Base-by-base conservation (phyloP, 202 grass and related monocot species). In the Schoenoplectus tabernaemontani region DNA sequence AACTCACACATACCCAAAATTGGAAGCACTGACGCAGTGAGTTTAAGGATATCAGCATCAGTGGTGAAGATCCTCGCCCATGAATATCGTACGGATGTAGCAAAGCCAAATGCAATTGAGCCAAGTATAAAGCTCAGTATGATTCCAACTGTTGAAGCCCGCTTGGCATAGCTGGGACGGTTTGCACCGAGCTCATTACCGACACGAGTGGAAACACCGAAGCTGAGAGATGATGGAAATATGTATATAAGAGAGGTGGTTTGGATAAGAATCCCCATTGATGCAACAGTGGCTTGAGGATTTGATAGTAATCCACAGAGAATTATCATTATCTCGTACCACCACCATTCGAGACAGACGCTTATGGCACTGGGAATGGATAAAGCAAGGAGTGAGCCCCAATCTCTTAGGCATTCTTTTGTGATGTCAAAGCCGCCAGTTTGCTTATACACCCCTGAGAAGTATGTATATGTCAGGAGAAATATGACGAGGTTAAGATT, bases 321-420 rank as follows among this genome's bases (percentile, higher is more conserved):
- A 28, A 97, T 85, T 69, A 97, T 91, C 89, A 97, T 91, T 80
- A 97, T 93, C 85, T 97, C 93, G 77, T 97, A 97, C 93, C 93
- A 93, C 93, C 93, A 97, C 93, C 93, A 97, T 82, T 97, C 93
- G 41, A 97, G 86, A 83, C 93, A 97, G 9, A 97, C 89, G 51
- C 88, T 86, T 78, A 97, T 26, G 68, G 90, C 92, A 77, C 93
- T 97, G 8, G 93, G 90, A 58, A 97, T 39, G 1, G 93, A 91
- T 17, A 97, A 83, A 64, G 81, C 15, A 9, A 89, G 79, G 20
- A 97, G 88, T 46, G 90, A 87, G 3, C 90, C 85, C 90, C 93
- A 97, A 8, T 70, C 85, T 6, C 53, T 79, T 51, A 97, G 82
- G 90, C 90, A 81, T 15, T 97, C 82, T 1, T 65, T 50, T 4